A percentile compares a stretch with the other conserved stretches of the same genome.
Conservation (phyloP, 768 basidiomycete species). For the Holtermanniella nyarrowii region DNA sequence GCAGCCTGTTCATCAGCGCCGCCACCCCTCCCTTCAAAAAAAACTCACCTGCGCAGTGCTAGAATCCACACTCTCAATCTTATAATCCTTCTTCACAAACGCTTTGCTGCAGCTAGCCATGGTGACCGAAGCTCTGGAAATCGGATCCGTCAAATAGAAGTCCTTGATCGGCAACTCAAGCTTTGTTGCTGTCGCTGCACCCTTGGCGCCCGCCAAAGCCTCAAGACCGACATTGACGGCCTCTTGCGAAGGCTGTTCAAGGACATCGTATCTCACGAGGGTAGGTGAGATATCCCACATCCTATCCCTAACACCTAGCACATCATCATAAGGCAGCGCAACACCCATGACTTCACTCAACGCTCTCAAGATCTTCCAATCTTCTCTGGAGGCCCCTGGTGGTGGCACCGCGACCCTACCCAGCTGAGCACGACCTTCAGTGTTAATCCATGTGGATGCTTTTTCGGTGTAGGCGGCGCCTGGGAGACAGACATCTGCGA, state of each 20-base stretch:
- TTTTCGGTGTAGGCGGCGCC: constrained; percentile 91
- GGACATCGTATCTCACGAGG: constrained; percentile 69
- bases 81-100: constrained; percentile 54
- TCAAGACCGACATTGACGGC: constrained; percentile 63
- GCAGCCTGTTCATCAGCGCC: not conserved
- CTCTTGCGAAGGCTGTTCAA: constrained; percentile 65
- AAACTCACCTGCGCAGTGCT: constrained; percentile 26
- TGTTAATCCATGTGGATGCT: constrained; percentile 86
- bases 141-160: constrained; percentile 94
- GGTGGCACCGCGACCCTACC: constrained; percentile 84
- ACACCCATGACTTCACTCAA: constrained; percentile 74
- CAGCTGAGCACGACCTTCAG: constrained; percentile 84
- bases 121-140: constrained; percentile 84
- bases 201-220: constrained; percentile 51
- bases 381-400: constrained; percentile 90
- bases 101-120: constrained; percentile 90
- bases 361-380: constrained; percentile 85
- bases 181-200: constrained; percentile 44
- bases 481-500: constrained; percentile 93
- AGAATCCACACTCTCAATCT: constrained; percentile 19
- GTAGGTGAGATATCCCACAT: constrained; percentile 95
- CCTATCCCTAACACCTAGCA: constrained; percentile 70
- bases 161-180: constrained; percentile 76
- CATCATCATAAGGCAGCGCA: constrained; percentile 81
- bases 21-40: not conserved